Base-by-base conservation (phyloP, 2,329 filamentous ascomycete genomes). In the Xylariaceae sp. region DNA sequence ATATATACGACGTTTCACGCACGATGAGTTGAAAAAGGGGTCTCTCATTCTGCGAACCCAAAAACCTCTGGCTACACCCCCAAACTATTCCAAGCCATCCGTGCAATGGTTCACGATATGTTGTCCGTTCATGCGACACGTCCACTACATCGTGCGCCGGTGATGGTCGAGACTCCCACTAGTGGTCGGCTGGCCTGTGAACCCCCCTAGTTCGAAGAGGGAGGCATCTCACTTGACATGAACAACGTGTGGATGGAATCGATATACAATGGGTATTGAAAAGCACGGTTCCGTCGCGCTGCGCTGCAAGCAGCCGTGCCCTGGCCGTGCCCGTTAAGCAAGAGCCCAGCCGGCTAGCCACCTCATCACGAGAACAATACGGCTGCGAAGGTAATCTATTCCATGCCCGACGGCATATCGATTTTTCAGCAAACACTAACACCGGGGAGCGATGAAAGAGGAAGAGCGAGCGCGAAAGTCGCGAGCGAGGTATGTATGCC, bases 321-420 rank as follows among this genome's bases (percentile, higher is more conserved):
- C n/a, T n/a, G 37, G 18, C 49, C 51, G 49, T 51, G 23, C 49
- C 30, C 17, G 23, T 30, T 18, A 15, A 52, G 34, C 23, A 34
- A n/a, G 30, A 59, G 13, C 18, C 23, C 39, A n/a, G 23, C 34
- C 62, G 56, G 59, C 49, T 56, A 54, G 34, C 47, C 55, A 51
- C 62, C 56, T 58, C 52, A 58, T 53, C 53, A 52, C 53, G 45
- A 61, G 56, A 57, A 57, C 49, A 47, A 57, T 57, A 49, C 23
- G 44, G 23, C 45, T 57, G 55, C 52, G 6, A 56, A 34, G 56
- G 9, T 23, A 57, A 59, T 42, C 37, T 47, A 48, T 23, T 30
- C 51, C 15, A 55, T 55, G 39, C 51, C 23, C 45, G 17, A 51
- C 45, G 37, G 44, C 53, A 56, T 42, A 35, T 53, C 37, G 37